phyloP scores from a whole-genome alignment of 2,329 filamentous ascomycete species.

The Colletotrichum higginsianum region DNA sequence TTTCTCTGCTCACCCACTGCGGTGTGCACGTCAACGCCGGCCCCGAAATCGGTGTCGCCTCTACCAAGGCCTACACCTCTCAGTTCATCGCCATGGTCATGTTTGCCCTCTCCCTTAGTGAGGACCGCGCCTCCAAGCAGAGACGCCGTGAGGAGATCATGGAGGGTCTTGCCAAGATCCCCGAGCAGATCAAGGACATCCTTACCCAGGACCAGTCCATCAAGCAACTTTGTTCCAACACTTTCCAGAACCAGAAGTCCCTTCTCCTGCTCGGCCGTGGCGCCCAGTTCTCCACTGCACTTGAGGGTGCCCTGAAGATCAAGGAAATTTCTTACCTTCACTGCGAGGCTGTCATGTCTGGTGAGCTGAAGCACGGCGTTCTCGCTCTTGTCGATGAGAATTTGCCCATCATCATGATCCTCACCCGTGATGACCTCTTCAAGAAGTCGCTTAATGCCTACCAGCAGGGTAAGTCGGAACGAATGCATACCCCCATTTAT shows the following conservation, averaged over 20 bases:
- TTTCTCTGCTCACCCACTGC: slow-evolving; percentile 98
- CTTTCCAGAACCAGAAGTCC: slow-evolving; percentile 97
- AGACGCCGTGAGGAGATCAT: slow-evolving; percentile 96
- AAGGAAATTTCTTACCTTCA: slow-evolving; percentile 99
- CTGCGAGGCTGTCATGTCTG: slow-evolving; percentile 99
- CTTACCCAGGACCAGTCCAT: slow-evolving; percentile 93
- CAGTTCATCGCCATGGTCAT: slow-evolving; percentile 99
- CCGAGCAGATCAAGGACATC: slow-evolving; percentile 91
- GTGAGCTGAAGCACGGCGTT: slow-evolving; percentile 99
- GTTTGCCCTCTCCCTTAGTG: slow-evolving; percentile 96
- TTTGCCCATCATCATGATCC: slow-evolving; percentile 99
- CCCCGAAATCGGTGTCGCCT: slow-evolving; percentile 98
- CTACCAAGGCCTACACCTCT: slow-evolving; percentile 99
- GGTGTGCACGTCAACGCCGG: slow-evolving; percentile 99
- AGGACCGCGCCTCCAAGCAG: slow-evolving; percentile 96
- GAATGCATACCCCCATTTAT: background rate
- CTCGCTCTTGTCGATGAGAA: slow-evolving; percentile 98
- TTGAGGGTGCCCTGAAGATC: slow-evolving; percentile 98
- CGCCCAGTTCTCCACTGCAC: slow-evolving; percentile 95
- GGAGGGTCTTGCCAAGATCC: slow-evolving; percentile 89
- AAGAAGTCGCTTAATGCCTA: slow-evolving; percentile 99
- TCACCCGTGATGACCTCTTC: slow-evolving; percentile 96
- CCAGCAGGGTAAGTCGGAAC: slow-evolving; percentile 82
- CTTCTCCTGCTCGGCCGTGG: slow-evolving; percentile 93
- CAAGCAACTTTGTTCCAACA: slow-evolving; percentile 93